These are phyloP conservation scores for Pestalotiopsis sp. DNA, from an alignment of 2,329 filamentous ascomycete genomes.

Conservation along the genomic window DNA sequence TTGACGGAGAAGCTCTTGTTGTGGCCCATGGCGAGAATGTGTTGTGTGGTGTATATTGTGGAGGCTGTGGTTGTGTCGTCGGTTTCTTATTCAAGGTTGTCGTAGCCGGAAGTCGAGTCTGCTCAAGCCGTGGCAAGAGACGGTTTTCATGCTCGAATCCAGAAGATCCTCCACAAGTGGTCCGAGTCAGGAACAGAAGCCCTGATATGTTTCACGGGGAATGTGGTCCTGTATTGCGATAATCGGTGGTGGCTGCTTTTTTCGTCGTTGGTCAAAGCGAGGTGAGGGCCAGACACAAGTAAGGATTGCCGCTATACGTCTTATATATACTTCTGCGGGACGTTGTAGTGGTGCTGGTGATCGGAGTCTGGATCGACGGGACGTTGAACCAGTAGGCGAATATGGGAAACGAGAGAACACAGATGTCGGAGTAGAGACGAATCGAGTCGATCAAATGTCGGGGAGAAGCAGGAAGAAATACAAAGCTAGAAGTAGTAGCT, in stretches of 20 bases:
- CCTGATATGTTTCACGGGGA: neutral
- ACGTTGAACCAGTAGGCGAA: neutral
- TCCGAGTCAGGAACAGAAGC: neutral
- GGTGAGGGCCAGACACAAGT: neutral
- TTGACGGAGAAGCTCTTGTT: slow-evolving; percentile 38
- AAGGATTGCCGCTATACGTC: neutral
- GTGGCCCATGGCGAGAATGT: slow-evolving; percentile 33
- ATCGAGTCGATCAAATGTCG: neutral
- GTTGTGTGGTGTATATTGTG: neutral
- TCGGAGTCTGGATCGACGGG: neutral
- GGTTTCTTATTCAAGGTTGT: neutral
- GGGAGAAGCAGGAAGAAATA: slow-evolving; percentile 8
- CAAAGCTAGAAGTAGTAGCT: slow-evolving; percentile 8
- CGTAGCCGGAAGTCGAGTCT: neutral
- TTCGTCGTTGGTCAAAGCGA: neutral
- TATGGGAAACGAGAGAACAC: neutral
- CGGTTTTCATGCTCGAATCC: neutral
- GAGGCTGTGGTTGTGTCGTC: neutral
- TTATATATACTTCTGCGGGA: slow-evolving; percentile 4
- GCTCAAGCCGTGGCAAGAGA: neutral
- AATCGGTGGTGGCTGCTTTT: neutral
- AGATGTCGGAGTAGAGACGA: neutral
- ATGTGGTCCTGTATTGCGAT: neutral
- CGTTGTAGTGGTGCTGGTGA: neutral
- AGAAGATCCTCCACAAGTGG: too few relatives aligned